Percentiles rank a stretch among this genome's conserved stretches.
phyloP scores from a whole-genome alignment of 2,329 filamentous ascomycete species.

The Monosporascus sp. region DNA sequence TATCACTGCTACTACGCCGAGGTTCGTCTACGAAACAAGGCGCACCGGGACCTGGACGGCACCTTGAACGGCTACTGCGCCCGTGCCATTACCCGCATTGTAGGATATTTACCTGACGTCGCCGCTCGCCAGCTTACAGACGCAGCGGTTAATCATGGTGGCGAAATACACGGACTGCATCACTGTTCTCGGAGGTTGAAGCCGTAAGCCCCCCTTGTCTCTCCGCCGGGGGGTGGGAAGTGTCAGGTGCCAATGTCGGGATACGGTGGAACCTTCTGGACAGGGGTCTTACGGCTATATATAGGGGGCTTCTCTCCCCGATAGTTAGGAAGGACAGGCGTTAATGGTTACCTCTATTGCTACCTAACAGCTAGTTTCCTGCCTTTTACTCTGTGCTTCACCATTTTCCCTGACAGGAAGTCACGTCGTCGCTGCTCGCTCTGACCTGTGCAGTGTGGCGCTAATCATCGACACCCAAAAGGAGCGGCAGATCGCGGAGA shows the following conservation, averaged over 20 bases:
- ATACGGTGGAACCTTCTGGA: too few relatives aligned
- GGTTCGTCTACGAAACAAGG: constrained; percentile 6
- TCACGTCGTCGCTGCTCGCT: neutral
- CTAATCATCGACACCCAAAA: constrained; percentile 8
- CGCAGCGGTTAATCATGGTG: too few relatives aligned
- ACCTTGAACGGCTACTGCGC: neutral
- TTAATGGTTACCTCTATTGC: too few relatives aligned
- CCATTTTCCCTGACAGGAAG: too few relatives aligned
- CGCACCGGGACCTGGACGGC: constrained; percentile 1
- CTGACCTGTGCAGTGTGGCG: constrained; percentile 3
- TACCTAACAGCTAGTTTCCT: too few relatives aligned
- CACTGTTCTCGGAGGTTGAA: constrained; percentile 1
- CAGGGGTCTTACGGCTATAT: too few relatives aligned
- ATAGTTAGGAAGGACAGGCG: too few relatives aligned
- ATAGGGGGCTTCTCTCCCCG: too few relatives aligned
- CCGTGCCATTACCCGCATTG: neutral
- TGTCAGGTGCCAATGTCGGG: too few relatives aligned
- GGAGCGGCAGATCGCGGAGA: neutral
- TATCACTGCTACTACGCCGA: constrained; percentile 8
- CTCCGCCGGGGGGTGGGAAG: too few relatives aligned
- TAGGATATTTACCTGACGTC: constrained; percentile 1
- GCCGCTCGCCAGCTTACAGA: constrained; percentile 2
- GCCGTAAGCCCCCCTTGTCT: constrained; percentile 3
- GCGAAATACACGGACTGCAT: too few relatives aligned
- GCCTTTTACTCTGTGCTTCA: too few relatives aligned